These are phyloP conservation scores for Lepidium aucheri DNA, from an alignment of 345 rosid species.

Conservation along the genomic window DNA sequence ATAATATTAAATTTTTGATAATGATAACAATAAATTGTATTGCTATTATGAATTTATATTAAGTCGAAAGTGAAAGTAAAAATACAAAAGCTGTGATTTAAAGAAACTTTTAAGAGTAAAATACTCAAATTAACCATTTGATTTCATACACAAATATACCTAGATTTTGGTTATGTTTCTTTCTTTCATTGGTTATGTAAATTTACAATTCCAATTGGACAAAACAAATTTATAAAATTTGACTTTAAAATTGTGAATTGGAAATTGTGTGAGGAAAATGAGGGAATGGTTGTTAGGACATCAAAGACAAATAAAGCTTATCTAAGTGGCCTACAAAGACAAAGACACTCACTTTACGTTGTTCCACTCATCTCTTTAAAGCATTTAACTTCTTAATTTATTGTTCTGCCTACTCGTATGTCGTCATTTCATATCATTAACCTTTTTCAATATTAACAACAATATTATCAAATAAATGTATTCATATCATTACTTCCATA, in stretches of 20 bases:
- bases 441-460: not conserved
- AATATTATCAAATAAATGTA: too few species aligned
- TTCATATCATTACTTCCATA: too few species aligned
- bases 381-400: not conserved
- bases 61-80: too few species aligned
- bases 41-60: too few species aligned
- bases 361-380: constrained; percentile 10
- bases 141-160: not conserved
- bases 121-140: too few species aligned
- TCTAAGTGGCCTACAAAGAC: constrained; percentile 11
- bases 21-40: too few species aligned
- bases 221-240: too few species aligned
- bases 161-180: not conserved
- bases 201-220: not conserved
- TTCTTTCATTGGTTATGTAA: not conserved
- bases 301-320: constrained; percentile 18
- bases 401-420: not conserved
- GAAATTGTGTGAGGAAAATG: not conserved
- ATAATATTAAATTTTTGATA: too few species aligned
- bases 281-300: constrained; percentile 25
- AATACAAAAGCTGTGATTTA: too few species aligned
- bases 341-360: constrained; percentile 9
- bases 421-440: not conserved
- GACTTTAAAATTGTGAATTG: not conserved
- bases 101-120: too few species aligned